Evolutionary conservation across 177 flowering plant species (phyloP), one percentile per base, ranked within the genome.

Genomic region (Telopea speciosissima): DNA sequence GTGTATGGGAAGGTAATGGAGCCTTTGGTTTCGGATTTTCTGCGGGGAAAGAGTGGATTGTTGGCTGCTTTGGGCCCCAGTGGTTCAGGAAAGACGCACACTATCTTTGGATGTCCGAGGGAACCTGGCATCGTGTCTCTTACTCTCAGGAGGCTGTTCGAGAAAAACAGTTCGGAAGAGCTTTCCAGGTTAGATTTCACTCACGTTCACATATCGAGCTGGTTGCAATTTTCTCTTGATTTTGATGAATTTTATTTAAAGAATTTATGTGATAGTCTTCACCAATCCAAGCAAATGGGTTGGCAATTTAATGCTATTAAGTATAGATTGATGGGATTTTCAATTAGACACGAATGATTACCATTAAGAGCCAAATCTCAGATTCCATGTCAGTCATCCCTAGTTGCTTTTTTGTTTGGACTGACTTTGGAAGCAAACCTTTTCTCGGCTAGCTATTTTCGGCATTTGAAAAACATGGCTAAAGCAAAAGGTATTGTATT

Each of bases 71-170:
- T 94, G 78, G 98, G 98, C 7, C 95, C 97, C 2, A 88, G 90
- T 36, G 98, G 98, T 58, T 92, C 98, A 0, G 98, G 98, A n/a
- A 94, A 94, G 81, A 94, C 98, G 1, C 90, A 94, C 65, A 92
- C 98, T 0, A 83, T 94, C 19, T 93, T 92, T 80, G 98, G 98
- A 16, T 71, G 76, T 72, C 82, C 79, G 0, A 82, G 87, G 78
- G 84, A 88, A 24, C 98, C 95, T 23, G 98, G 98, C 5, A 79
- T 93, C 83, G 84, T 92, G 7, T 85, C 96, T 25, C 88, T 83
- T 24, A 80, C 88, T 8, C 89, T 93, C 62, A 78, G 74, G 42
- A 76, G 70, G 9, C 82, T 93, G 65, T 91, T 90, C 56, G 69
- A 78, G 8, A 74, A 56, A 2, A 70, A 7, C 68, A 60, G 31